Percentiles rank a stretch among this genome's conserved stretches.
phyloP scores from a whole-genome alignment of 2,329 filamentous ascomycete genomes.

The Botrytis medusae region DNA sequence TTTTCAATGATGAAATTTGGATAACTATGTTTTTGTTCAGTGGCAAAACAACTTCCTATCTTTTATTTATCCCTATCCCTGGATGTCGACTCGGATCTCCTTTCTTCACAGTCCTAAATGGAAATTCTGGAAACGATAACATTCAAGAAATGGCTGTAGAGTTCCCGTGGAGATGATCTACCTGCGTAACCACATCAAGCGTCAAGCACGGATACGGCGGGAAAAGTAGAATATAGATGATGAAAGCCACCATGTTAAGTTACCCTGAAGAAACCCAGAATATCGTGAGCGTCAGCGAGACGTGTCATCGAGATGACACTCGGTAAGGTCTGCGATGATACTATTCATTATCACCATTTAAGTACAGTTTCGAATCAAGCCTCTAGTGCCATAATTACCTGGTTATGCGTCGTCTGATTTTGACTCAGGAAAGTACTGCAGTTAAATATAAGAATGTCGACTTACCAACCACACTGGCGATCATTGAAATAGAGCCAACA shows the following conservation, averaged over 20 bases:
- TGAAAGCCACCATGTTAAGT: background rate
- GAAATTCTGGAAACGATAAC: background rate
- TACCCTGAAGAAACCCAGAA: background rate
- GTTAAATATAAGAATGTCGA: background rate
- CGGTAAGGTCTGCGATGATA: background rate
- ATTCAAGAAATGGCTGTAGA: background rate
- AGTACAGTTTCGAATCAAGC: background rate
- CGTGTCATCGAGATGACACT: background rate
- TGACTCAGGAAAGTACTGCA: background rate
- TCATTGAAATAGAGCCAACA: background rate
- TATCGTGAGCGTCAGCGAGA: accelerated
- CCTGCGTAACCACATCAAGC: background rate
- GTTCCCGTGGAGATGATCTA: background rate
- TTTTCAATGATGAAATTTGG: background rate
- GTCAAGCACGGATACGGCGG: background rate
- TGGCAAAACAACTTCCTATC: background rate
- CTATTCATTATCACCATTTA: background rate
- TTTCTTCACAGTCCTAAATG: background rate
- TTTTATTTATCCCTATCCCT: background rate
- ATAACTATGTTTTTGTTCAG: background rate
- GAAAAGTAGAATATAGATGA: background rate
- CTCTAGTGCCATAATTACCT: background rate
- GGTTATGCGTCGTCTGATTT: background rate
- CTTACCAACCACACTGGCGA: background rate
- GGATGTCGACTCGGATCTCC: background rate